Base-by-base conservation (phyloP, 805 yeast genomes). In the Ogataea allantospora region DNA sequence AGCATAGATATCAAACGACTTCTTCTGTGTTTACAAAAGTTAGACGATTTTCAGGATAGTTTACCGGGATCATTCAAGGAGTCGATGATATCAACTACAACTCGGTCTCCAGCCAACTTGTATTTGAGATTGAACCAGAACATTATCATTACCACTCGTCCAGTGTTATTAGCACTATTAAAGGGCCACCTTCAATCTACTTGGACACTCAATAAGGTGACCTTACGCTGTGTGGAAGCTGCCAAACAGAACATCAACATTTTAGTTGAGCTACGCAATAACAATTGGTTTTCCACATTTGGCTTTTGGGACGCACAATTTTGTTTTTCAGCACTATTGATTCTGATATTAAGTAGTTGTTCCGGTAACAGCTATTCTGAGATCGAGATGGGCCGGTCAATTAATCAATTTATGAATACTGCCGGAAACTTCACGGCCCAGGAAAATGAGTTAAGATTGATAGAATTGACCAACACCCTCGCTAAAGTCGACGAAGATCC, bases 281-380 rank as follows among this genome's bases (percentile, higher is more conserved):
- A 50, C 28, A 58, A 57, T 0, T 47, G 60, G 54, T 54, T 58
- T 27, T 57, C 63, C 5, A 51, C 60, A 21, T 58, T 54, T 48
- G 65, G 65, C 8, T 59, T 60, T 41, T 57, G 62, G 59, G 65
- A 60, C 46, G 62, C 63, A 7, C 53, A 62, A 33, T 57, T 53
- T 35, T 40, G 60, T 25, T 59, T 60, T 26, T 60, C 65, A 1
- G 47, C 65, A 0, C 33, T 59, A 8, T 39, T 60, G 21, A 54
- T 60, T 14, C 49, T 60, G 5, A 54, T 50, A 15, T 58, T 59
- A 54, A 51, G 36, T 14, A 38, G 41, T 23, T 34, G 33, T 28
- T 33, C 50, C 10, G 51, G 51, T 27, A 51, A 43, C n/a, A 29
- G 44, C 6, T 51, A 51, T 30, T 43, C 54, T 1, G 44, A 47